phyloP scores from a whole-genome alignment of 106 monocot genomes.

The Platanthera guangdongensis region DNA sequence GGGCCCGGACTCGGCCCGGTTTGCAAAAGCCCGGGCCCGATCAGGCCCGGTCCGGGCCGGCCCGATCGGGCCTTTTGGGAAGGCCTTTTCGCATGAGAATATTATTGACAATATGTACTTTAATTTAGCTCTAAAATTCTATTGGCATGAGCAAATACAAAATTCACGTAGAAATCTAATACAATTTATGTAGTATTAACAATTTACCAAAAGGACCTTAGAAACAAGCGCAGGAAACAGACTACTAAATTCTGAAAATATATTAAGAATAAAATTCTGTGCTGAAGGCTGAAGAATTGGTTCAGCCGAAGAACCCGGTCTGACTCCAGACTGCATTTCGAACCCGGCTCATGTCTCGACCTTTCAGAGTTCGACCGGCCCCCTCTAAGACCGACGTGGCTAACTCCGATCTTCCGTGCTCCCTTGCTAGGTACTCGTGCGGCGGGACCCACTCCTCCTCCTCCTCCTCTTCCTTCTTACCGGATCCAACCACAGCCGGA shows the following conservation, averaged over 20 bases:
- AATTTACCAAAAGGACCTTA: not conserved
- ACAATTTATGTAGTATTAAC: not conserved
- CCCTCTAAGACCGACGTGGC: conserved; percentile 58
- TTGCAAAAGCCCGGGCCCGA: no score
- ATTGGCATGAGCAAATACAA: no score
- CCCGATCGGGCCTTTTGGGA: no score
- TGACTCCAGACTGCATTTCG: conserved; percentile 70
- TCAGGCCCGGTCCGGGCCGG: no score
- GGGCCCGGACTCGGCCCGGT: no score
- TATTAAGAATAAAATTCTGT: not conserved
- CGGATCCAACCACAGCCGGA: not conserved
- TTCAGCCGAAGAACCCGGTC: conserved; percentile 65
- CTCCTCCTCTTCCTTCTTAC: conserved; percentile 10
- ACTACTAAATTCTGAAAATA: not conserved
- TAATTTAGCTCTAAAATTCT: no score
- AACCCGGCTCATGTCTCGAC: conserved; percentile 67
- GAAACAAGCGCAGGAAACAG: not conserved
- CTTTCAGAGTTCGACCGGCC: conserved; percentile 66
- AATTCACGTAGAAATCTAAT: no score
- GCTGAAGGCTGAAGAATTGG: not conserved
- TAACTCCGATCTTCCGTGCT: conserved; percentile 14
- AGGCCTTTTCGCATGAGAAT: no score
- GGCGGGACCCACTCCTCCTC: conserved; percentile 39
- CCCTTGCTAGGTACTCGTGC: conserved; percentile 55
- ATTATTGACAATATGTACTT: no score